Conservation (phyloP, 495 filamentous ascomycete genomes). For the Paragyromitra xinjiangensis region DNA sequence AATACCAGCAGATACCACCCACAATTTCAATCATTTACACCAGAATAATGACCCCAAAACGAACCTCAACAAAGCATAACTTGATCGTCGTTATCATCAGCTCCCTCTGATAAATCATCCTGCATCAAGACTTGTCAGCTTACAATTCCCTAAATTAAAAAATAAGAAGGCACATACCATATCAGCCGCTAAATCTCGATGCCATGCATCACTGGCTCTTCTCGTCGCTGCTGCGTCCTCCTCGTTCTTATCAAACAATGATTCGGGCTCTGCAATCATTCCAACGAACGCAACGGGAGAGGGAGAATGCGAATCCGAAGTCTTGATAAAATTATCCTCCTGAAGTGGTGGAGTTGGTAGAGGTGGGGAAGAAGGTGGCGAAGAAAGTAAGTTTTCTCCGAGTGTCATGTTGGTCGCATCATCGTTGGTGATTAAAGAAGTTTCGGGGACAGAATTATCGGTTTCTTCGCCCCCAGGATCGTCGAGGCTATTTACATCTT, state of each 20-base stretch:
- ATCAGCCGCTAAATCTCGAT: conserved; percentile 49
- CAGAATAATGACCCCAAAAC: not conserved
- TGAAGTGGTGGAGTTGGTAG: not conserved
- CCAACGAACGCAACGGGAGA: conserved; percentile 26
- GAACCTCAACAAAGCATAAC: conserved; percentile 45
- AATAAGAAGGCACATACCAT: conserved; percentile 35
- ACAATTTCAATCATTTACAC: conserved; percentile 6
- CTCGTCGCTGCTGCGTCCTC: not conserved
- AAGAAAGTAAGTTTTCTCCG: conserved; percentile 10
- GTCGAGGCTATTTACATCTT: not conserved
- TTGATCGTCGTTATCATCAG: conserved; percentile 34
- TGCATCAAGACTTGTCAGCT: conserved; percentile 22
- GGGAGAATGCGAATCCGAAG: conserved; percentile 12
- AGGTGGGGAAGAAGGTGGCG: conserved; percentile 16
- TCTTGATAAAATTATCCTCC: not conserved
- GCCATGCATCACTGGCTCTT: conserved; percentile 44
- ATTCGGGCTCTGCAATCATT: not conserved
- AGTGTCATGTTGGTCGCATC: conserved; percentile 15
- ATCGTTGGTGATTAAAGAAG: conserved; percentile 30
- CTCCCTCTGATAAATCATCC: conserved; percentile 39
- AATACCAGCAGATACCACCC: conserved; percentile 21
- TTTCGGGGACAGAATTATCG: conserved; percentile 31
- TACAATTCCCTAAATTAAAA: not conserved
- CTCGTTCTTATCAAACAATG: not conserved
- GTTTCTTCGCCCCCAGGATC: not conserved